Conservation (phyloP, 2,329 filamentous ascomycete genomes). For the Trichothecium sympodiale region DNA sequence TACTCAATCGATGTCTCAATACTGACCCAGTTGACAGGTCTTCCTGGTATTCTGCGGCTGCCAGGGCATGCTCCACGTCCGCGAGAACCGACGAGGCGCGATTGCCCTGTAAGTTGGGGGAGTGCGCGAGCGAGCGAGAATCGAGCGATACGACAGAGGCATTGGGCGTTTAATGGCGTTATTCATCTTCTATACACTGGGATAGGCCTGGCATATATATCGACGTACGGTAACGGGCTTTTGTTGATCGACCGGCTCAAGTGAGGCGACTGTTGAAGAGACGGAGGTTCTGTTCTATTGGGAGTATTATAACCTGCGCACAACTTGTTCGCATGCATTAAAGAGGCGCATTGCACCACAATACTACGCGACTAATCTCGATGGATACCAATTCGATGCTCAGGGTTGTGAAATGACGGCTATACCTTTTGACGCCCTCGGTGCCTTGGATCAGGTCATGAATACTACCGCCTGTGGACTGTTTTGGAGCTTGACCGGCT, state of each 20-base stretch:
- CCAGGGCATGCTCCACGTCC: constrained; percentile 76
- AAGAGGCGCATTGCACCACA: too few relatives aligned
- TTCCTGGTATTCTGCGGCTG: constrained; percentile 89
- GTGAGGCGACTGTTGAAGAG: background rate
- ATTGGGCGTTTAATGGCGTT: constrained; percentile 11
- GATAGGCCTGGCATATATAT: background rate
- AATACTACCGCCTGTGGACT: too few relatives aligned
- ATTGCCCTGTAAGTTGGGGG: constrained; percentile 52
- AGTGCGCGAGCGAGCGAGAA: constrained; percentile 7
- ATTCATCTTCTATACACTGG: constrained; percentile 12
- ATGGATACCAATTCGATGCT: too few relatives aligned
- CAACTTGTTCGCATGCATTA: too few relatives aligned
- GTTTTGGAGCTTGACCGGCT: too few relatives aligned
- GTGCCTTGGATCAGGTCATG: too few relatives aligned
- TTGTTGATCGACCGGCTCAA: background rate
- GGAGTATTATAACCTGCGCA: too few relatives aligned
- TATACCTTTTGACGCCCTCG: too few relatives aligned
- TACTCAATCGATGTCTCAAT: background rate
- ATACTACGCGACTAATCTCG: too few relatives aligned
- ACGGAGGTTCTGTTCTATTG: background rate
- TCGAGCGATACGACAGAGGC: constrained; percentile 9
- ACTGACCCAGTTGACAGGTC: constrained; percentile 35
- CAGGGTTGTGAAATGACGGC: too few relatives aligned
- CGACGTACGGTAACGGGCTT: background rate
- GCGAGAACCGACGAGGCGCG: constrained; percentile 71